These are phyloP conservation scores for Hypoxylon perforatum DNA, from an alignment of 495 filamentous ascomycete genomes.

Conservation along the genomic window DNA sequence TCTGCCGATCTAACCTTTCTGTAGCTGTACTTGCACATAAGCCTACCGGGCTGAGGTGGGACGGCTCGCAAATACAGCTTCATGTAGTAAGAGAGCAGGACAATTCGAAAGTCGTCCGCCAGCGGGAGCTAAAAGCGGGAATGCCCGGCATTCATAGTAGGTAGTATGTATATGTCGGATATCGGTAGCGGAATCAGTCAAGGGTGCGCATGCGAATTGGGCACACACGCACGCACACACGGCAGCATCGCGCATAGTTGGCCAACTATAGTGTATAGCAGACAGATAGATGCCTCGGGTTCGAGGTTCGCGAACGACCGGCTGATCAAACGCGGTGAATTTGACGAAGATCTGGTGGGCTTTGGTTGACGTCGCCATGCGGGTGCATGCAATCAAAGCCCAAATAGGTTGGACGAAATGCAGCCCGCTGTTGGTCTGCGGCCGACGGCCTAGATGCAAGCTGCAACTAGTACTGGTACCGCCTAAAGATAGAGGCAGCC, in stretches of 20 bases:
- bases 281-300: constrained; percentile 7
- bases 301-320: constrained; percentile 9
- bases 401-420: constrained; percentile 37
- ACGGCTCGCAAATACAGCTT: constrained; percentile 13
- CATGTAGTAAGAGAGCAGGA: constrained; percentile 2
- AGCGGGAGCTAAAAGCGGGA: constrained; percentile 42
- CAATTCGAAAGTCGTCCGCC: constrained; percentile 11
- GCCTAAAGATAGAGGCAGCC: constrained; percentile 23
- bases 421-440: constrained; percentile 26
- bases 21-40: constrained; percentile 2
- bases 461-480: constrained; percentile 30
- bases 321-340: constrained; percentile 16
- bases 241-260: constrained; percentile 24
- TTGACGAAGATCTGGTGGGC: constrained; percentile 28
- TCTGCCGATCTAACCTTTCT: neutral
- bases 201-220: constrained; percentile 10
- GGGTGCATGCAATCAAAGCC: constrained; percentile 35
- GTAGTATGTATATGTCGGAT: constrained; percentile 22
- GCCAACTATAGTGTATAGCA: constrained; percentile 14
- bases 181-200: constrained; percentile 17
- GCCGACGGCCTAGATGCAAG: constrained; percentile 26
- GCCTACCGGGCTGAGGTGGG: neutral
- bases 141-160: constrained; percentile 24
- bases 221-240: constrained; percentile 18
- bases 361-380: constrained; percentile 29